Evolutionary conservation across 768 basidiomycete species (phyloP), one percentile per base, ranked within the genome.

Genomic region (Lentinula boryana): DNA sequence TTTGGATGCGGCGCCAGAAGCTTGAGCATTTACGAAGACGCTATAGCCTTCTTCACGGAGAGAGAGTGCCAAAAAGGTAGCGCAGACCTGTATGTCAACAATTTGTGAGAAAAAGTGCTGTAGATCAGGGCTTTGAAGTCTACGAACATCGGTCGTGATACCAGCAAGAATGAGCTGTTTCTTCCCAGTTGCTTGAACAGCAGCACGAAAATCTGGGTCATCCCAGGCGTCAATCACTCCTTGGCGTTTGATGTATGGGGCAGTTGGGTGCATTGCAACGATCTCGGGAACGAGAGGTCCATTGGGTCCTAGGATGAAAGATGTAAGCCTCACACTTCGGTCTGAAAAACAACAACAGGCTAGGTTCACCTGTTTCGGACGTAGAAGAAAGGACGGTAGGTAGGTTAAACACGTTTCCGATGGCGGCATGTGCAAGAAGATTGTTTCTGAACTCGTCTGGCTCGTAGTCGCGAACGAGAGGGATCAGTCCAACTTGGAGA

Each of bases 211-310:
- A 55, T 79, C 78, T 9, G 68, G 57, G 66, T 79, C 80, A 63
- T 82, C 79, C 81, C 81, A 82, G 9, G 81, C 80, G 59, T 82
- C 69, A n/a, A 82, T 80, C 64, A 80, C 79, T 1, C 79, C 80
- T 27, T 76, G 67, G 13, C 81, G 73, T 68, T 76, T 78, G 70
- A 81, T 77, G 60, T 73, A 67, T 13, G 79, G 72, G 0, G 78
- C 77, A 56, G 76, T 63, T 1, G 78, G 76, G 58, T 81, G 76
- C 76, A 81, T 75, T 1, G 70, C 75, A n/a, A 74, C 31, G 41
- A 82, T 75, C 61, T 81, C 80, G 59, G 69, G 68, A 8, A 77
- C 76, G 7, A 81, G 69, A 4, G 78, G 79, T 2, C 81, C 79
- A 64, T 81, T 81, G 5, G 79, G 79, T n/a, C 80, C 79, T 80